Base-by-base conservation (phyloP, 2,329 filamentous ascomycete species). In the Tothia fuscella region DNA sequence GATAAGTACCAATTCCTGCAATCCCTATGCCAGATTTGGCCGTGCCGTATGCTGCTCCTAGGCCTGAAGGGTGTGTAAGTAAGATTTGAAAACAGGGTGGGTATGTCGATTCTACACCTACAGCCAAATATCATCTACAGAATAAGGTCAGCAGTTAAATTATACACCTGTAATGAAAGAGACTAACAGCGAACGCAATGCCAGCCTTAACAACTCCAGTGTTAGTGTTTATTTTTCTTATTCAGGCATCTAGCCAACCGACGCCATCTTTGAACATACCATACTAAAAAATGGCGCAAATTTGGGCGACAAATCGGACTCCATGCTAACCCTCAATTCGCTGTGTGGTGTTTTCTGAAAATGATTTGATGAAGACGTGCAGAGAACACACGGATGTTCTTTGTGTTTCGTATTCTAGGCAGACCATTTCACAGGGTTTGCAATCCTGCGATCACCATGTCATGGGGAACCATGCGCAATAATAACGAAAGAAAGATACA, bases 11-110 rank as follows among this genome's bases (percentile, higher is more conserved):
- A 48, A 91, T 81, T 53, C 84, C 85, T 25, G 82, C 78, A 55
- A 93, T 93, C 55, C 84, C 84, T 58, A 91, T 88, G 50, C 85
- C 85, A 30, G 85, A 85, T 64, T 89, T 93, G 26, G 85, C 82
- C 43, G 85, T 93, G 49, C 85, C 85, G 63, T 87, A 91, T 48
- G 85, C 85, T 53, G 85, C 85, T 55, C 85, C 85, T 50, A 74
- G 58, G 56, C 73, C 76, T 79, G 60, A 56, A 47, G 38, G 37
- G 19, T 21, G 29, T 9, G 17, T 43, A 13, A 30, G 19, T 24
- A 24, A 12, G 9, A 10, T 29, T 12, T 12, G 10, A 10, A 12
- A 12, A 20, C 9, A 10, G 10, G 17, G 10, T 16, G 38, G 12
- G 7, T 19, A 22, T 45, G 16, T n/a, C n/a, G n/a, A n/a, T n/a